Conservation (phyloP, 1,284 basidiomycete species). For the Sparassis latifolia region DNA sequence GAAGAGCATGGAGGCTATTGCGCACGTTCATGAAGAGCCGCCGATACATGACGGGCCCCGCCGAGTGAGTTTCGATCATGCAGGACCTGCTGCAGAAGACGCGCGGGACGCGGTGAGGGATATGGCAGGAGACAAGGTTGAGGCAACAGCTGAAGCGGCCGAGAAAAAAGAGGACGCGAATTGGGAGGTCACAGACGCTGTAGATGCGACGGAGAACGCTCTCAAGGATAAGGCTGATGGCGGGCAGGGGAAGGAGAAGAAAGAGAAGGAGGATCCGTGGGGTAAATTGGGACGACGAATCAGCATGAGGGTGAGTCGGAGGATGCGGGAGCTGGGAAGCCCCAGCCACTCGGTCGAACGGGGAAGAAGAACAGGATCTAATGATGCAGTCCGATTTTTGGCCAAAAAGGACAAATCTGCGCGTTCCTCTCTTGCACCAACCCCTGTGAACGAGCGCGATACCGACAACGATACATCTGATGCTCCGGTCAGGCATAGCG, state of each 20-base stretch:
- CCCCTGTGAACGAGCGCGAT: constrained; percentile 1
- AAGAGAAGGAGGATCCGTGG: constrained; percentile 45
- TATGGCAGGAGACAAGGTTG: constrained; percentile 4
- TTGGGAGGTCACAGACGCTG: constrained; percentile 21
- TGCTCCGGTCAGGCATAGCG: not conserved
- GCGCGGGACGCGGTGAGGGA: constrained; percentile 12
- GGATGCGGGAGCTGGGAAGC: constrained; percentile 25
- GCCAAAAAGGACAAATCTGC: constrained; percentile 2
- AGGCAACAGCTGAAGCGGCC: constrained; percentile 16
- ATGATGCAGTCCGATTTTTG: constrained; percentile 11
- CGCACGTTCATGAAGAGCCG: constrained; percentile 16
- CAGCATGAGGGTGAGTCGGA: constrained; percentile 46
- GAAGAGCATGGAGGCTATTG: constrained; percentile 17
- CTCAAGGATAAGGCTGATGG: constrained; percentile 3
- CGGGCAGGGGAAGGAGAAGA: constrained; percentile 11
- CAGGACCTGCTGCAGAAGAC: constrained; percentile 12
- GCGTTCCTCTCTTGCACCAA: not conserved
- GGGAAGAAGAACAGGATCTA: constrained; percentile 9
- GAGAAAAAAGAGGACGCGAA: constrained; percentile 16
- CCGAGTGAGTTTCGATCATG: constrained; percentile 23
- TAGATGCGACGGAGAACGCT: constrained; percentile 8
- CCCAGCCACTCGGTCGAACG: constrained; percentile 24
- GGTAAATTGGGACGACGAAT: constrained; percentile 53
- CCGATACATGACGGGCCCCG: constrained; percentile 21
- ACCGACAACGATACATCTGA: constrained; percentile 10